These are phyloP conservation scores for Dendryphion nanum DNA, from an alignment of 2,329 filamentous ascomycete species.

Conservation along the genomic window DNA sequence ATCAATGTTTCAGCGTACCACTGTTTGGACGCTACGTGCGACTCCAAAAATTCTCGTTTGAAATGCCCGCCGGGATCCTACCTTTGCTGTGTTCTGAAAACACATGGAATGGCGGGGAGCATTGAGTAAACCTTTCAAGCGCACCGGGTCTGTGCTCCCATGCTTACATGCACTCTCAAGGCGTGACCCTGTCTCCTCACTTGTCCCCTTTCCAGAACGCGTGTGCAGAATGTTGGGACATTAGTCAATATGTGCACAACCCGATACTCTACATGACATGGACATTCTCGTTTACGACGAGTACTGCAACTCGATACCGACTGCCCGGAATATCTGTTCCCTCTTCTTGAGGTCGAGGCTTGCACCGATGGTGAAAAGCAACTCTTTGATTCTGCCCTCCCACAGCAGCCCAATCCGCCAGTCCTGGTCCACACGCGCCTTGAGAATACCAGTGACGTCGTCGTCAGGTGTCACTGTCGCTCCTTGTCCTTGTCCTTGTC, in stretches of 20 bases:
- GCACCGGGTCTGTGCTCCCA: too few species aligned
- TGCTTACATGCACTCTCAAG: too few species aligned
- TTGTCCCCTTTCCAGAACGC: too few species aligned
- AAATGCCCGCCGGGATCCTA: too few species aligned
- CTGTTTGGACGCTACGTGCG: constrained; percentile 14
- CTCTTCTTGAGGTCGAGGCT: constrained; percentile 75
- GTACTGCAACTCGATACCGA: constrained; percentile 80
- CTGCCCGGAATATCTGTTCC: constrained; percentile 73
- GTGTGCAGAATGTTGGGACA: constrained; percentile 2
- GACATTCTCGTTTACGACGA: constrained; percentile 60
- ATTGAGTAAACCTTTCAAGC: too few species aligned
- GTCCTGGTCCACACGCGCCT: constrained; percentile 85
- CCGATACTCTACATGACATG: neutral
- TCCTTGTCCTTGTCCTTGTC: too few species aligned
- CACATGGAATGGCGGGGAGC: too few species aligned
- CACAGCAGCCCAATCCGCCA: constrained; percentile 82
- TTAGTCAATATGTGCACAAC: neutral
- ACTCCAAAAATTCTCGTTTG: constrained; percentile 7
- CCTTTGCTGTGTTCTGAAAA: too few species aligned
- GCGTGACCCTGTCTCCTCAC: too few species aligned
- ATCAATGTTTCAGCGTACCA: constrained; percentile 28
- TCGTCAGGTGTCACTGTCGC: constrained; percentile 48
- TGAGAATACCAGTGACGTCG: constrained; percentile 81
- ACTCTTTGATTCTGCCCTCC: constrained; percentile 89
- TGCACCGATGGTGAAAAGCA: constrained; percentile 87